Base-by-base conservation (phyloP, 164 flowering plant species). In the Chimonanthus praecox region DNA sequence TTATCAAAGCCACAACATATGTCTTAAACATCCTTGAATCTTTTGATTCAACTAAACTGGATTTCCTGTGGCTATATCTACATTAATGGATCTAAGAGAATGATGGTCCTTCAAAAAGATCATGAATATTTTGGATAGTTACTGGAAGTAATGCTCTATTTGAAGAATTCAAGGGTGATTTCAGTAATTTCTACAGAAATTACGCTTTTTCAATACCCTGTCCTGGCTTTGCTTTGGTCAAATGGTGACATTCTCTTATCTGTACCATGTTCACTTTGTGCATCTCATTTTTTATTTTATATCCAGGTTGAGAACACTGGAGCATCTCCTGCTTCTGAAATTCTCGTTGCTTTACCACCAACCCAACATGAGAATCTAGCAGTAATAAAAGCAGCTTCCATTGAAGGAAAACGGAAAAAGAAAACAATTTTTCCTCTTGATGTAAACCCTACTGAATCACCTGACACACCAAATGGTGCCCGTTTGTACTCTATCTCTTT, bases 291-390 rank as follows among this genome's bases (percentile, higher is more conserved):
- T 75, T 45, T 8, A 21, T 65, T 45, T 33, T 71, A 54, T 54
- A 54, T 58, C 45, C 84, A 96, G 99, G 91, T 90, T 67, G 97
- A 96, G 75, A 96, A 92, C 73, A 81, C 64, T 9, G 98, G 93
- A 49, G 60, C 83, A 76, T 76, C 87, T 62, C 85, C 88, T 73
- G 90, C 81, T 74, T 85, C 94, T 49, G 93, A 96, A 81, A 47
- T 91, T 54, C 83, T 92, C 78, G 86, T 94, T 80, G 92, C 98
- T 10, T 92, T 96, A 70, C 87, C 99, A 54, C 92, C 97, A 44
- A 47, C 88, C 20, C 83, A 92, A 80, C 84, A 63, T 80, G 87
- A 92, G 60, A 84, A 82, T 80, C 71, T 96, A 64, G 88, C 99
- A 46, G 44, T 82, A 47, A 72, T 90, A 3, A 88, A 94, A 82